Evolutionary conservation across 441 rosid species (phyloP), one percentile per base, ranked within the genome.

Genomic region (Gossypium aridum): DNA sequence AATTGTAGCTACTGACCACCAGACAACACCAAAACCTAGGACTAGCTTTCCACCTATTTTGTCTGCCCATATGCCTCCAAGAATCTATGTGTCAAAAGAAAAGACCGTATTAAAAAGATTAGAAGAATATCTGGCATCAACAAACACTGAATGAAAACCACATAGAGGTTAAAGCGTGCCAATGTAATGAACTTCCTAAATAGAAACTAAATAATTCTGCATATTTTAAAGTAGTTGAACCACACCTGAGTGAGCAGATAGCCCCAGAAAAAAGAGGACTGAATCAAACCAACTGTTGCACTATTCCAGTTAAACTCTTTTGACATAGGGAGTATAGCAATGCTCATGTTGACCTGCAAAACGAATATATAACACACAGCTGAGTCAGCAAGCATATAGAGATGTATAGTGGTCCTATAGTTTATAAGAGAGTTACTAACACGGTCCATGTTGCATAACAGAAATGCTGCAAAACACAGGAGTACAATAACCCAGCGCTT

Each of bases 241-340:
- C 76, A 68, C 61, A 92, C 99, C 98, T 95, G 99, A 64, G 99
- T 93, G 74, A 89, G 95, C 67, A 95, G 85, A 78, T 95, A 95
- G 43, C 99, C 99, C 99, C 99, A 93, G 92, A 95, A 95, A 86
- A 95, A 95, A 51, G 99, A 95, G 75, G 99, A 95, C 84, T 93
- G 99, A 78, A 95, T 95, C 82, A 91, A 84, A 81, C 99, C 99
- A 83, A 95, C 94, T 5, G 99, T 95, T 75, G 99, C 90, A 82
- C 97, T 93, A 83, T 88, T 91, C 99, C 99, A 95, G 73, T 85
- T 90, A 82, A 83, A 95, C 87, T 95, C 92, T 84, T 90, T 79
- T 47, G 98, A 95, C 99, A 95, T 95, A 39, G 99, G 98, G 80
- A 95, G 98, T 71, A 95, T 91, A 14, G 99, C 99, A 84, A 93